Evolutionary conservation across 2,329 filamentous ascomycete genomes (phyloP).

Genomic region (Clonostachys byssicola): DNA sequence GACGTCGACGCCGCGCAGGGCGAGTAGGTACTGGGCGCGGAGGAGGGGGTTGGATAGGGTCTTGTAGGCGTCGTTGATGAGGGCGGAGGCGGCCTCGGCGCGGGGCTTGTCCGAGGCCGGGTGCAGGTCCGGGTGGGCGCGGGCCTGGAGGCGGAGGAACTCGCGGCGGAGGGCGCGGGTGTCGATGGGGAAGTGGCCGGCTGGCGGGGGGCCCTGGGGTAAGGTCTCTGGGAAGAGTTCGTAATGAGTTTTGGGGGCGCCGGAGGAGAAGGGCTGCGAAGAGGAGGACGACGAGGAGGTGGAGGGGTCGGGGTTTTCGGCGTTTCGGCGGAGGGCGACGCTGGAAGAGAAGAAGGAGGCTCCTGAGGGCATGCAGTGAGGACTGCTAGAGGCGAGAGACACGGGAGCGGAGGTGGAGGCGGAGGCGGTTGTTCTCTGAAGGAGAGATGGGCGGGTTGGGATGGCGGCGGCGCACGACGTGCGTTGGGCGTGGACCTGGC

Average conservation of each 20-base stretch:
- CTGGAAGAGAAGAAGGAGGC: too few relatives aligned
- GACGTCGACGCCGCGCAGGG: slow-evolving; percentile 71
- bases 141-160: slow-evolving; percentile 79
- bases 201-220: slow-evolving; percentile 71
- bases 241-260: slow-evolving; percentile 60
- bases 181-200: slow-evolving; percentile 72
- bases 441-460: neutral
- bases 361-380: too few relatives aligned
- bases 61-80: slow-evolving; percentile 89
- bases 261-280: slow-evolving; percentile 3
- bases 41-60: slow-evolving; percentile 75
- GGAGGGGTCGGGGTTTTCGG: neutral
- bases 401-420: neutral
- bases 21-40: slow-evolving; percentile 84
- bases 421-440: neutral
- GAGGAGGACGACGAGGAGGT: slow-evolving; percentile 1
- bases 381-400: neutral
- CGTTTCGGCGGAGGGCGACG: neutral
- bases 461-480: slow-evolving; percentile 5
- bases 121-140: slow-evolving; percentile 70
- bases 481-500: slow-evolving; percentile 19
- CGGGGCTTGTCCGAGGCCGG: slow-evolving; percentile 46
- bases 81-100: slow-evolving; percentile 74
- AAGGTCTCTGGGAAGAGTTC: slow-evolving; percentile 82
- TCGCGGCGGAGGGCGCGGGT: slow-evolving; percentile 69